Evolutionary conservation across 179 eudicot species (phyloP), one percentile per base, ranked within the genome.

Genomic region (Spergularia azorica): DNA sequence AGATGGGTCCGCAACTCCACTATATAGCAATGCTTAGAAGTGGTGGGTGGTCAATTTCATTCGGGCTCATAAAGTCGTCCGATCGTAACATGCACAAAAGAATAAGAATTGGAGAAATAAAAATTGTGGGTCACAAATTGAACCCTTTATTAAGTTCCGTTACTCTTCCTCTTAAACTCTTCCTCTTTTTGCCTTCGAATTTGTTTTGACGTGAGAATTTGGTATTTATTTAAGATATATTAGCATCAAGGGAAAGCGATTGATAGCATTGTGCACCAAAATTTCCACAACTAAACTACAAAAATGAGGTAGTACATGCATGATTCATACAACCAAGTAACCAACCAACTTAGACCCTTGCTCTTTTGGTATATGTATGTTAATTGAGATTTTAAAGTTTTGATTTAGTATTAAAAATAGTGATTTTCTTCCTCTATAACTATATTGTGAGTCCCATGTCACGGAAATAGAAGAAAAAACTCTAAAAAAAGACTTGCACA

Each of bases 81-180:
- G n/a, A 75, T 65, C 46, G 52, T n/a, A 75, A 77, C 79, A 74
- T 59, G 72, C 79, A 70, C 67, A 75, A 80, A 71, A 75, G 76
- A 75, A 76, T 75, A 76, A 71, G 68, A 70, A 79, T 68, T 5
- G 67, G 32, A 12, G 14, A 56, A 55, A 46, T 6, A 46, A 6
- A 67, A 76, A 41, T 15, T 63, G 60, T 75, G 83, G 83, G 79
- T 54, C 79, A 74, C 3, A 1, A 43, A 26, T 63, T 58, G 6
- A 74, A 16, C 20, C 16, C 21, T 54, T 73, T 75, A 62, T 64
- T 43, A 46, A 54, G 72, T 77, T 81, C 64, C 64, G 77, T 11
- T 21, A 62, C 76, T 72, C 71, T 80, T 21, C 73, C 39, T 61
- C 65, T 59, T 72, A 48, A 81, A 81, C 83, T 81, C 83, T 81